phyloP scores from a whole-genome alignment of 2,329 filamentous ascomycete genomes.

The Clonostachys chloroleuca region DNA sequence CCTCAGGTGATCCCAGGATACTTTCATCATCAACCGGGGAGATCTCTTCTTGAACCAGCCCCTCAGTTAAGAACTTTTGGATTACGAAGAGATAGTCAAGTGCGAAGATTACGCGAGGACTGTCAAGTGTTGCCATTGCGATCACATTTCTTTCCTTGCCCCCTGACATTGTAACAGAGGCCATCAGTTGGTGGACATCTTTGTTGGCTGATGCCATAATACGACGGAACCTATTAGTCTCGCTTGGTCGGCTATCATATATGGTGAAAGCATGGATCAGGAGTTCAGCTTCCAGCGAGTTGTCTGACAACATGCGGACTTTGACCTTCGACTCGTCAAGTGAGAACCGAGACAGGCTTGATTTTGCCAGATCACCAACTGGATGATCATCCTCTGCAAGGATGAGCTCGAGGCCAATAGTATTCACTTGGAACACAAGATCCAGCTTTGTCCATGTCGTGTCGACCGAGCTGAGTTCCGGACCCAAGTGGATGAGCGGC shows the following conservation, averaged over 20 bases:
- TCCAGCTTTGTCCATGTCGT: constrained; percentile 91
- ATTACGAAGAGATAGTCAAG: constrained; percentile 93
- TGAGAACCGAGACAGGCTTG: constrained; percentile 90
- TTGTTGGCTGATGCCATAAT: constrained; percentile 98
- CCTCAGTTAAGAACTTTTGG: constrained; percentile 74
- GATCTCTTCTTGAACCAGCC: constrained; percentile 58
- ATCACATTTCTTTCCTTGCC: constrained; percentile 79
- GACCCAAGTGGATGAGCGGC: constrained; percentile 50
- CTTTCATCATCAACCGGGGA: constrained; percentile 31
- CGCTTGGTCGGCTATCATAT: constrained; percentile 80
- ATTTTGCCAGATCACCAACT: constrained; percentile 70
- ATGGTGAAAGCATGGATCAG: constrained; percentile 94
- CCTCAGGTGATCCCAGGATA: constrained; percentile 51
- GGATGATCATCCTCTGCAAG: constrained; percentile 71
- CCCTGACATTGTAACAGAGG: constrained; percentile 87
- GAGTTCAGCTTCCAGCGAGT: constrained; percentile 87
- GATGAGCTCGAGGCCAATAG: constrained; percentile 83
- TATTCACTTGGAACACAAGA: constrained; percentile 82
- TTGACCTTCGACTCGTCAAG: constrained; percentile 91
- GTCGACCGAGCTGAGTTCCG: constrained; percentile 64
- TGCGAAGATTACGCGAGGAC: constrained; percentile 89
- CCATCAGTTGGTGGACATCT: constrained; percentile 97
- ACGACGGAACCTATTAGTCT: constrained; percentile 93
- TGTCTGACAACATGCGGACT: constrained; percentile 87
- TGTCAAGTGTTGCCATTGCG: constrained; percentile 90